Base-by-base conservation (phyloP, 257 asterid species). In the Rauvolfia tetraphylla region DNA sequence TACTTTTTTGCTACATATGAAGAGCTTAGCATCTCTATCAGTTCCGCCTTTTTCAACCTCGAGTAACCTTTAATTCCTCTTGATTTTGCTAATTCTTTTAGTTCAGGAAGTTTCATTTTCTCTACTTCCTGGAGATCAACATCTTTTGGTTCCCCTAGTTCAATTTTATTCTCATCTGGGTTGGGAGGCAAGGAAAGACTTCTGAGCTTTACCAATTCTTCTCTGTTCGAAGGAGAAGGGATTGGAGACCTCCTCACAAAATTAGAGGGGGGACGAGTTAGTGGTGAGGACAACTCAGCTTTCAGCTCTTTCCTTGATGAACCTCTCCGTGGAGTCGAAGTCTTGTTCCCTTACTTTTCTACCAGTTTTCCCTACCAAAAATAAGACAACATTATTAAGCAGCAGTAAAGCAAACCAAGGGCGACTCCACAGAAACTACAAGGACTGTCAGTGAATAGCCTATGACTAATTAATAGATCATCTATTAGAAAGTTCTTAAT, bases 11-110 rank as follows among this genome's bases (percentile, higher is more conserved):
- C n/a, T n/a, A n/a, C n/a, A n/a, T n/a, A n/a, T n/a, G n/a, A n/a
- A n/a, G 15, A 41, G 78, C 59, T 65, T 22, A 92, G 78, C 74
- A 89, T 89, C 81, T 87, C 87, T 18, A 90, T 76, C 36, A 92
- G 85, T 61, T 92, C 95, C 59, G 85, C 79, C 88, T 90, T 92
- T 73, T 80, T 90, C 48, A 90, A 86, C 80, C 84, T 90, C n/a
- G 93, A 90, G 71, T 89, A 90, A 73, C 97, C 95, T 79, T 78
- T 88, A 44, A 90, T 82, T 80, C 96, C 93, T 83, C 74, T 89
- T 46, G 89, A 81, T 87, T 90, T 92, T 38, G 96, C 96, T 4
- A 83, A 77, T 83, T 88, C 90, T 80, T 88, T 92, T 41, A 92
- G 82, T 75, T 88, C 84, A 33, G 78, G 31, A 78, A 92, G 90